Percentiles rank a stretch among this genome's conserved stretches.
phyloP scores from a whole-genome alignment of 176 grass and related monocot species.

The Aegilops tauschii region DNA sequence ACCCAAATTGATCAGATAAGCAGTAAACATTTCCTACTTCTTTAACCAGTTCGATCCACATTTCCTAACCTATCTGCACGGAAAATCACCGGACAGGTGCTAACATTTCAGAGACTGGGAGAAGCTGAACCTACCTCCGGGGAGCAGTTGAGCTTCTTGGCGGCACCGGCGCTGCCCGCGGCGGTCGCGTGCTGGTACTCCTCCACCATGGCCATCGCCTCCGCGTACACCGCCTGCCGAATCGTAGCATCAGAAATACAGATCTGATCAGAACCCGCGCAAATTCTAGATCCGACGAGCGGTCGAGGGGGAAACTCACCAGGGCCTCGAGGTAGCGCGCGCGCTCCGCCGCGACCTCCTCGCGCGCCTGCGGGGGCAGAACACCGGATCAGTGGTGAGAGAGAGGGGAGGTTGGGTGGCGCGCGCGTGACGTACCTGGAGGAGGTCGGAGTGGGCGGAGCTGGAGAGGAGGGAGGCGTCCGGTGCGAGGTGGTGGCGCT shows the following conservation, averaged over 20 bases:
- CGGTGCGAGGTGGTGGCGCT: slow-evolving; percentile 88
- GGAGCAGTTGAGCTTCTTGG: slow-evolving; percentile 78
- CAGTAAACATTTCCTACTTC: background rate
- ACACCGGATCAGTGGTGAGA: background rate
- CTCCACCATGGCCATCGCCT: slow-evolving; percentile 85
- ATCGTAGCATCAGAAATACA: background rate
- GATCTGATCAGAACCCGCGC: slow-evolving; percentile 26
- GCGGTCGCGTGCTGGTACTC: slow-evolving; percentile 77
- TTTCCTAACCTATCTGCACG: background rate
- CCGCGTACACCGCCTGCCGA: slow-evolving; percentile 70
- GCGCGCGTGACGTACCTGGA: slow-evolving; percentile 46
- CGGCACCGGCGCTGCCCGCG: slow-evolving; percentile 37
- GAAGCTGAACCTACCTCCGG: slow-evolving; percentile 67
- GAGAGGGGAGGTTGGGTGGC: background rate
- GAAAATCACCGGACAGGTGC: background rate
- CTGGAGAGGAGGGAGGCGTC: slow-evolving; percentile 88
- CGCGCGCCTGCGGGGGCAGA: slow-evolving; percentile 51
- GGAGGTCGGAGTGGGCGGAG: slow-evolving; percentile 71
- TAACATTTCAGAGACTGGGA: background rate
- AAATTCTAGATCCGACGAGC: slow-evolving; percentile 19
- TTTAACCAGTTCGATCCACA: background rate
- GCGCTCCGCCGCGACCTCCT: slow-evolving; percentile 85
- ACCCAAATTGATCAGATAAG: background rate
- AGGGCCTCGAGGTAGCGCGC: slow-evolving; percentile 80
- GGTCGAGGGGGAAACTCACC: slow-evolving; percentile 39